A percentile compares a stretch with the other conserved stretches of the same genome.
Evolutionary conservation across 352 stramenopile genomes (phyloP).

Genomic region (Phytophthora pisi): DNA sequence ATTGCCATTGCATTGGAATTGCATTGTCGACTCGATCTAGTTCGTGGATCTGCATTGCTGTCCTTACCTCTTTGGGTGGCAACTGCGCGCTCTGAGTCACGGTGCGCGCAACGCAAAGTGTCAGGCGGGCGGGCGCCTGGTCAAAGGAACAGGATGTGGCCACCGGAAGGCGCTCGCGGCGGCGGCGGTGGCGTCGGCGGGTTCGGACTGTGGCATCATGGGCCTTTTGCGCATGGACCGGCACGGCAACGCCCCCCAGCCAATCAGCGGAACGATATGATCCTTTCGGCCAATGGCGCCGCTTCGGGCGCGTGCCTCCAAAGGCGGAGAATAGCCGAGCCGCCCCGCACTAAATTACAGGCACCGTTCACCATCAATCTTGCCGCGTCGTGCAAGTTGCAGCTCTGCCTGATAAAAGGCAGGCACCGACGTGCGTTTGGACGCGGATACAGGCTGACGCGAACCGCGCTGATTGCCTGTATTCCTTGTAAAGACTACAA

Average conservation of each 20-base stretch:
- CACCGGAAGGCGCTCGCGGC: constrained; percentile 15
- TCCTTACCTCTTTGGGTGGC: neutral
- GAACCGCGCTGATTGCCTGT: too few relatives aligned
- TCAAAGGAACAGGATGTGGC: constrained; percentile 30
- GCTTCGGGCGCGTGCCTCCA: constrained; percentile 23
- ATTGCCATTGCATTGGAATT: neutral
- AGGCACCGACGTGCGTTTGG: too few relatives aligned
- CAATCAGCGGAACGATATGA: constrained; percentile 14
- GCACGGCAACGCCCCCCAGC: constrained; percentile 15
- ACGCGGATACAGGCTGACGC: too few relatives aligned
- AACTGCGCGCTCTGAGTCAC: neutral
- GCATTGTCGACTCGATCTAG: too few relatives aligned
- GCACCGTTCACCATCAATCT: neutral
- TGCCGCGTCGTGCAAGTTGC: neutral
- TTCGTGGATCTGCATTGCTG: neutral
- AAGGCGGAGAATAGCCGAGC: constrained; percentile 32
- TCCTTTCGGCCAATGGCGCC: constrained; percentile 8
- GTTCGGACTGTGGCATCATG: constrained; percentile 36
- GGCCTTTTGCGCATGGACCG: constrained; percentile 8
- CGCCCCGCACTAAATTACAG: neutral
- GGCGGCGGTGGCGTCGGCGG: constrained; percentile 10
- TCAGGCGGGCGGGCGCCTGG: neutral
- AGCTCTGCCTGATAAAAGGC: too few relatives aligned
- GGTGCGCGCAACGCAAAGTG: constrained; percentile 22
- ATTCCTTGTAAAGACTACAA: too few relatives aligned